Base-by-base conservation (phyloP, 1,139 yeast species). In the Geotrichum cucujoidarum region DNA sequence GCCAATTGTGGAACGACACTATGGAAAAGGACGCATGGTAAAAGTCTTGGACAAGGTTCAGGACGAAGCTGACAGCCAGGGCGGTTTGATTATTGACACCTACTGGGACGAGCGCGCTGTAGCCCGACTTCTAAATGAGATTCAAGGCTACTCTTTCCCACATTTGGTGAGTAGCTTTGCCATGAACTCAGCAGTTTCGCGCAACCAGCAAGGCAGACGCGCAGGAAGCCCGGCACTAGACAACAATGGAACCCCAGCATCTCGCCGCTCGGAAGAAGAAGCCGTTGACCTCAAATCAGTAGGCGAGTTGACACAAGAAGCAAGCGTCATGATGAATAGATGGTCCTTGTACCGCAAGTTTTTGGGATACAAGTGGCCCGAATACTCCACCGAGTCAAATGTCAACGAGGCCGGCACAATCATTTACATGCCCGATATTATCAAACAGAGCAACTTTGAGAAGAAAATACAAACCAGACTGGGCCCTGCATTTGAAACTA, bases 311-410 rank as follows among this genome's bases (percentile, higher is more conserved):
- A 71, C 85, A 17, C 76, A 74, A 48, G 97, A 92, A 59, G 68
- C 86, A 17, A 77, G 95, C 0, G 73, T 83, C 4, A 83, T 92
- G 60, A 69, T 92, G 59, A 87, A 85, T 60, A 81, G 89, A 54
- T 92, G 98, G 97, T 73, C 86, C 7, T 74, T 88, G 63, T 94
- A 89, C 64, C 75, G 86, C 52, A 80, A 79, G 59, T 92, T 89
- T 59, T 74, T 87, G 56, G 77, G 87, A 1, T 73, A 76, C 29
- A 77, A 83, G 53, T 86, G 86, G 80, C 72, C 70, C 43, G 77
- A 72, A 46, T 74, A 69, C 44, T 43, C 53, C 32, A 30, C 32
- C 16, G 48, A 47, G 21, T 30, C 22, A 21, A 44, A 31, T 17
- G 25, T 31, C 33, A 46, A 44, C 29, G 46, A 20, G 21, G 21